A percentile compares a stretch with the other conserved stretches of the same genome.
These are phyloP conservation scores for Mycena crocata DNA, from an alignment of 768 basidiomycete genomes.

Conservation along the genomic window DNA sequence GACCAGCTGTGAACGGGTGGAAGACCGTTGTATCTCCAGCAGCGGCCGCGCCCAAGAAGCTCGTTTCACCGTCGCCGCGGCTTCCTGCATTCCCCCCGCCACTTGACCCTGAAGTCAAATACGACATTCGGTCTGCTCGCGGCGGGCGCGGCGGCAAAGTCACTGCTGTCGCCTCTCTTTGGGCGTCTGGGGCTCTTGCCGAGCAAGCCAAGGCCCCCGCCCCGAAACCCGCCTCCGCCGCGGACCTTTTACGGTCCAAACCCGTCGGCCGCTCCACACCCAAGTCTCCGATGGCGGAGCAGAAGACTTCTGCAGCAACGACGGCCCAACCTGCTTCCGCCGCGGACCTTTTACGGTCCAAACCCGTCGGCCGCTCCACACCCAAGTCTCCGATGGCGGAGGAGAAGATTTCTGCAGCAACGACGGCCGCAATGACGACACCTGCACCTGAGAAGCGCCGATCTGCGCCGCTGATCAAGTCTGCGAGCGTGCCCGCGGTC, in stretches of 20 bases:
- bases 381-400: constrained; percentile 8
- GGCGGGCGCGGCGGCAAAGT: constrained; percentile 84
- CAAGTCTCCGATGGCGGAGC: constrained; percentile 2
- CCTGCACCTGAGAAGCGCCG: constrained; percentile 7
- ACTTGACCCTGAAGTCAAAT: constrained; percentile 67
- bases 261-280: constrained; percentile 16
- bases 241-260: constrained; percentile 21
- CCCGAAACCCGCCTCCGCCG: constrained; percentile 16
- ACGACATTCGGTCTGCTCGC: constrained; percentile 80
- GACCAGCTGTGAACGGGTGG: constrained; percentile 34
- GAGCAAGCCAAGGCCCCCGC: constrained; percentile 18
- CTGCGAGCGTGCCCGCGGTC: constrained; percentile 74
- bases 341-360: constrained; percentile 21
- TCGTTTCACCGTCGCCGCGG: constrained; percentile 38
- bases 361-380: constrained; percentile 12
- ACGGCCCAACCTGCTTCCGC: constrained; percentile 22
- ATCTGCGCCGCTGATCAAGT: constrained; percentile 60
- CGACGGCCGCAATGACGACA: not conserved
- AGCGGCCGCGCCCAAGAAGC: constrained; percentile 31
- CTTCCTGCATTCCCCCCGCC: constrained; percentile 48
- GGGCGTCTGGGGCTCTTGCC: constrained; percentile 66
- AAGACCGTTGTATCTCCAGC: constrained; percentile 33
- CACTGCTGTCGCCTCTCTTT: constrained; percentile 77
- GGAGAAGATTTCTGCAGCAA: not conserved
- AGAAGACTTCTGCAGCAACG: too few relatives aligned